phyloP scores from a whole-genome alignment of 1,139 yeast genomes.

The Lodderomyces parapsilosis region DNA sequence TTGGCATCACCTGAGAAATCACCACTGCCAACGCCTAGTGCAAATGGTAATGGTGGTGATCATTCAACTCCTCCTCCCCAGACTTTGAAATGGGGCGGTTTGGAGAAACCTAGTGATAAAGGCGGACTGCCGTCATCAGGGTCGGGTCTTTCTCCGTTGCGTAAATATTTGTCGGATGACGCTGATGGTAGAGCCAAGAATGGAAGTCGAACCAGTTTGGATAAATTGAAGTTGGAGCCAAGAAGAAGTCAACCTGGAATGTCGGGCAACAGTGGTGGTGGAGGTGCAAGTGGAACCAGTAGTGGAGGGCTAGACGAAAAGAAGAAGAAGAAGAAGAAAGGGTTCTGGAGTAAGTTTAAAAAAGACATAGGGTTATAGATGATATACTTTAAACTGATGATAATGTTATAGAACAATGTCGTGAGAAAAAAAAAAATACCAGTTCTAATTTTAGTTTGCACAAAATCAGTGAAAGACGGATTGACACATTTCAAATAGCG shows the following conservation, averaged over 20 bases:
- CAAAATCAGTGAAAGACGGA: background rate
- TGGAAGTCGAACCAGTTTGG: slow-evolving; percentile 11
- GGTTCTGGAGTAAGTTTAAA: slow-evolving; percentile 21
- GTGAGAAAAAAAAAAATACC: too few relatives aligned
- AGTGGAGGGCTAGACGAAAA: too few relatives aligned
- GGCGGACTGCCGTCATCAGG: background rate
- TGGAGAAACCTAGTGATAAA: slow-evolving; percentile 17
- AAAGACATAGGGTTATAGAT: background rate
- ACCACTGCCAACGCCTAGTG: background rate
- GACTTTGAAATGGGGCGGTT: slow-evolving; percentile 28
- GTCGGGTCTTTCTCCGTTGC: slow-evolving; percentile 6
- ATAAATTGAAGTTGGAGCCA: slow-evolving; percentile 36
- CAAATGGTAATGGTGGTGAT: background rate
- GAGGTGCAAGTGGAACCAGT: background rate
- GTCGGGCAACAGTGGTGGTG: background rate
- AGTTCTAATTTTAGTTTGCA: background rate
- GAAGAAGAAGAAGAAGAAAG: slow-evolving; percentile 16
- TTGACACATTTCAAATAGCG: too few relatives aligned
- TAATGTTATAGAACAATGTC: too few relatives aligned
- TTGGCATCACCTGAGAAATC: background rate
- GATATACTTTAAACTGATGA: background rate
- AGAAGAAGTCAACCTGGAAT: slow-evolving; percentile 36
- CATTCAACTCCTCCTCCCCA: slow-evolving; percentile 15
- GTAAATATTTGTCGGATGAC: slow-evolving; percentile 13
- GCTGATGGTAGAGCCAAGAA: slow-evolving; percentile 4